Base-by-base conservation (phyloP, 352 stramenopile genomes). In the Phytophthora ramorum region DNA sequence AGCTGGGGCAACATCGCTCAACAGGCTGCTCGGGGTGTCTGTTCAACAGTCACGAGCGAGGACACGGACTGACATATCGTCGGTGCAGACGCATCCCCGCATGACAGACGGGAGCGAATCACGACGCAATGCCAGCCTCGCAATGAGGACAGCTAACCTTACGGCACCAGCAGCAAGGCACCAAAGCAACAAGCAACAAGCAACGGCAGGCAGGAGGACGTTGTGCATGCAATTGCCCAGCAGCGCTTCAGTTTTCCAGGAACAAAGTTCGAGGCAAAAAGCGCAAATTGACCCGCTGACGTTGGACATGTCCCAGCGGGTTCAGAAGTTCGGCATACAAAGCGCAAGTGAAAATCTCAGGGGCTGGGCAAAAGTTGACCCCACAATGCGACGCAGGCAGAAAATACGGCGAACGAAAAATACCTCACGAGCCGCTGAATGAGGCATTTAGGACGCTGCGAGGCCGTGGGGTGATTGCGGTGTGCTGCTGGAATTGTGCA, bases 321-420 rank as follows among this genome's bases (percentile, higher is more conserved):
- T 53, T 53, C 47, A 26, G 45, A 51, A 51, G 1, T 34, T 34
- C 28, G 28, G 28, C 34, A 17, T 40, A 40, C 34, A 40, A 40
- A 40, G 34, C 34, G 34, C 34, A 52, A 52, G 24, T 52, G 3
- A 43, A 66, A 54, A 60, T 60, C 59, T 50, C 59, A 55, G 50
- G 30, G n/a, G 9, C 30, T 44, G 32, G 20, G 9, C 19, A 49
- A 67, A 62, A 56, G 37, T 59, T 69, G 61, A 45, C 62, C 24
- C 35, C 54, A 64, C 62, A 69, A 69, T 52, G 14, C 19, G 40
- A 65, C 55, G 35, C 52, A 38, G 19, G 12, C n/a, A 37, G 41
- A 51, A 40, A 40, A 40, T 41, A 30, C 46, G 35, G 22, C 4
- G 4, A 4, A n/a, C 22, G 13, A 45, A 30, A 52, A n/a, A n/a